Evolutionary conservation across 805 yeast genomes (phyloP), one percentile per base, ranked within the genome.

Genomic region (Maudiozyma saulgeensis): DNA sequence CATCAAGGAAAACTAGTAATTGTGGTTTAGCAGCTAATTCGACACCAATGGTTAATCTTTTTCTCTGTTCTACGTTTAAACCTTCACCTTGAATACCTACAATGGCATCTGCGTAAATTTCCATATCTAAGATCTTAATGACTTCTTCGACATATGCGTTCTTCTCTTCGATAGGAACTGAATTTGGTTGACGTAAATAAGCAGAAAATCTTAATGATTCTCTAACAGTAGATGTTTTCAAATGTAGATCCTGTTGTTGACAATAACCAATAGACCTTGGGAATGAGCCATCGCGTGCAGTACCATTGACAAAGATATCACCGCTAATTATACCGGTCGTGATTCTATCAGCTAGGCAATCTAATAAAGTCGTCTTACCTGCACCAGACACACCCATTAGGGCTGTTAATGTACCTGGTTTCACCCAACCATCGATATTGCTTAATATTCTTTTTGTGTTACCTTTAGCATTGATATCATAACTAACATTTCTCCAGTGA

Each of bases 331-430:
- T 79, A 69, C 90, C 90, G 67, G 76, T 71, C 16, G 84, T 79
- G 46, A 81, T 78, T 65, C 89, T 77, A 57, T 80, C 82, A 35
- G 87, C 83, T 57, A 84, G 71, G 58, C 82, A 81, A 68, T 83
- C 84, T 56, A 83, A 70, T 50, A 83, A 69, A 6, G 89, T 83
- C n/a, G 90, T 84, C 62, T 83, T 83, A 73, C 90, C 90, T 51
- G 90, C 89, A 69, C 89, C 89, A 40, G 88, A 80, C 16, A 83
- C 81, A 57, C 88, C 87, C 84, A 80, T 80, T 46, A 81, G 67
- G 4, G 93, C 93, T 47, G 91, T 85, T 61, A 85, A 69, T 44
- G 88, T 83, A 55, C 90, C 90, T 9, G 90, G 90, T 61, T 82
- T 82, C 41, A 84, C 89, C 85, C 87, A 84, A 45, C 91, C 93